Evolutionary conservation across 2,329 filamentous ascomycete species (phyloP).

Genomic region (Exophiala sp.): DNA sequence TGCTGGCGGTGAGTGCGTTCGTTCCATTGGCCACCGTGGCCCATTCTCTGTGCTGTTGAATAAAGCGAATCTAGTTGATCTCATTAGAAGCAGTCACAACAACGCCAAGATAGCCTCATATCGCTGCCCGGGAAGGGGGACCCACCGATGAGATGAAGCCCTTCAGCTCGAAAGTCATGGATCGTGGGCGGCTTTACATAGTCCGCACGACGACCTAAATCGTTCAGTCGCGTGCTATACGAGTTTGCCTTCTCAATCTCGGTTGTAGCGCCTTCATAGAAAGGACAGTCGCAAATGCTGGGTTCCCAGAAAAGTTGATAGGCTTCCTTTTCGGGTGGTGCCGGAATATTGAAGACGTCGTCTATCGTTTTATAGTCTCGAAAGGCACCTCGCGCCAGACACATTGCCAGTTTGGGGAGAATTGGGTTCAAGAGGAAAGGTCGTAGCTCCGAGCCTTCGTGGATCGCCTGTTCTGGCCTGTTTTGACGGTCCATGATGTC

Average conservation of each 20-base stretch:
- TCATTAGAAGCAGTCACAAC: too few species aligned
- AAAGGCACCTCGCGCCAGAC: conserved; percentile 2
- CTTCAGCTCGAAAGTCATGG: conserved; percentile 18
- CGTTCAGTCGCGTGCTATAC: conserved; percentile 11
- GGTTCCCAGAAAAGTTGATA: conserved; percentile 12
- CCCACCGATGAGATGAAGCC: conserved; percentile 8
- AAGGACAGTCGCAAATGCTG: conserved; percentile 10
- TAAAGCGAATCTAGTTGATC: not conserved
- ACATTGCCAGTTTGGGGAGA: not conserved
- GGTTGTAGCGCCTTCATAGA: conserved; percentile 12
- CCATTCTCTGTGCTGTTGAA: not conserved
- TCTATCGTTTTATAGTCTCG: conserved; percentile 13
- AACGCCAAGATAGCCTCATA: too few species aligned
- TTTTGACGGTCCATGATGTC: too few species aligned
- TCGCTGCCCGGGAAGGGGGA: too few species aligned
- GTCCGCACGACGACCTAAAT: conserved; percentile 9
- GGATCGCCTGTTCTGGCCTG: not conserved
- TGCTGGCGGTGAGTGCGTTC: conserved; percentile 10
- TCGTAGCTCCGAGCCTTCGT: not conserved
- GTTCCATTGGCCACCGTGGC: not conserved
- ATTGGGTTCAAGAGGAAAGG: not conserved
- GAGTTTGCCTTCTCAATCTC: conserved; percentile 13
- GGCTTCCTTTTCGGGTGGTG: conserved; percentile 13
- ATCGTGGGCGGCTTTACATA: conserved; percentile 11
- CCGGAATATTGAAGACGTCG: conserved; percentile 15